Percentiles rank a stretch among this genome's conserved stretches.
Conservation (phyloP, 306 rosid genomes). For the Alnus glutinosa region DNA sequence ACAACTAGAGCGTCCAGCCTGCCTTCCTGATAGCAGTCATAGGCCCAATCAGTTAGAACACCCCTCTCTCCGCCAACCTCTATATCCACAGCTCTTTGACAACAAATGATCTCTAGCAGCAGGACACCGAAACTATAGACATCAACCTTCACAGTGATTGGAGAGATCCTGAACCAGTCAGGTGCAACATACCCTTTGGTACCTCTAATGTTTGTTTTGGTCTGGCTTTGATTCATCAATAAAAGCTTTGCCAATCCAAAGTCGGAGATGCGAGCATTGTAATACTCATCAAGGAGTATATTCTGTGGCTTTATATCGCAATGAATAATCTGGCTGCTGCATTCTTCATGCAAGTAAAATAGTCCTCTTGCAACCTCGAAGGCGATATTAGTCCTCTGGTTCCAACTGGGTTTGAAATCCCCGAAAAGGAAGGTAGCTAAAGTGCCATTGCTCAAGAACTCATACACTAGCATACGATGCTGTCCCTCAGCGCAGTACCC, state of each 20-base stretch:
- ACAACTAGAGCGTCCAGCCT: slow-evolving; percentile 10
- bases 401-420: slow-evolving; percentile 36
- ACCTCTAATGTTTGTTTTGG: slow-evolving; percentile 22
- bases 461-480: slow-evolving; percentile 34
- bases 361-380: slow-evolving; percentile 25
- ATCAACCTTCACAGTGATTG: slow-evolving; percentile 39
- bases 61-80: slow-evolving; percentile 3
- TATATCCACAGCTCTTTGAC: slow-evolving; percentile 27
- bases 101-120: slow-evolving; percentile 31
- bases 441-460: slow-evolving; percentile 43
- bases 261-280: slow-evolving; percentile 32
- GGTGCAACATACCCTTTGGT: slow-evolving; percentile 43
- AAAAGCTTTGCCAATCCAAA: slow-evolving; percentile 40
- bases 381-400: slow-evolving; percentile 28
- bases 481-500: slow-evolving; percentile 41
- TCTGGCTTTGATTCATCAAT: slow-evolving; percentile 23
- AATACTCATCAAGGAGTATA: slow-evolving; percentile 41
- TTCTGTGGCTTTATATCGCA: slow-evolving; percentile 44
- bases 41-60: slow-evolving; percentile 40
- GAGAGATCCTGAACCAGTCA: slow-evolving; percentile 34
- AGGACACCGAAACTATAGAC: slow-evolving; percentile 46
- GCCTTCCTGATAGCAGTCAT: slow-evolving; percentile 31
- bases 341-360: slow-evolving; percentile 39
- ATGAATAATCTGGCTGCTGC: slow-evolving; percentile 34
- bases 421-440: slow-evolving; percentile 28